These are phyloP conservation scores for Phytomonas sp. DNA, from an alignment of 208 protist genomes.

Conservation along the genomic window DNA sequence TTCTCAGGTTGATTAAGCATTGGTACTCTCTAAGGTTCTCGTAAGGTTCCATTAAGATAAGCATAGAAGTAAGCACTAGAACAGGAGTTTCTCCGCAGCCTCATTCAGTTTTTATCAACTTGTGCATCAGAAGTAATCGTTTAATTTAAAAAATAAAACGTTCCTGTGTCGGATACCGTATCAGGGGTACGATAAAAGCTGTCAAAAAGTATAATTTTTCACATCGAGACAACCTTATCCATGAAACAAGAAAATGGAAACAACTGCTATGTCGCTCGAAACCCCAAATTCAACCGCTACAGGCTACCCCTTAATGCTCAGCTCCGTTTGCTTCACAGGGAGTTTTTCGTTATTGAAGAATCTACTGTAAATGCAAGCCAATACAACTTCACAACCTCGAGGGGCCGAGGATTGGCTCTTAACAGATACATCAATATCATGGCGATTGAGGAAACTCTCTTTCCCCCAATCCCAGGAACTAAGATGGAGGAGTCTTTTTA, in stretches of 20 bases:
- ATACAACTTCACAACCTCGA: constrained; percentile 48
- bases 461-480: constrained; percentile 19
- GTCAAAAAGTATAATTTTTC: not conserved
- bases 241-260: not conserved
- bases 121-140: not conserved
- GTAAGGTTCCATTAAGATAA: not conserved
- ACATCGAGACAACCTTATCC: not conserved
- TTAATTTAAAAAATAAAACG: not conserved
- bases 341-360: constrained; percentile 39
- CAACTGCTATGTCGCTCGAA: constrained; percentile 6
- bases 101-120: not conserved
- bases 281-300: constrained; percentile 24
- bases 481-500: not conserved
- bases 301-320: constrained; percentile 25
- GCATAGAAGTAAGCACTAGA: not conserved
- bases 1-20: not conserved
- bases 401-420: constrained; percentile 13
- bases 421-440: constrained; percentile 81
- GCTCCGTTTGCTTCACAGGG: constrained; percentile 28
- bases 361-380: constrained; percentile 28
- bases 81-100: not conserved
- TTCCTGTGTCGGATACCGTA: not conserved
- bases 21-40: too few relatives aligned
- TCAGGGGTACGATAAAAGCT: not conserved
- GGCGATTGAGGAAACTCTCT: constrained; percentile 72